Evolutionary conservation across 192 early-diverging fungal species (phyloP), one percentile per base, ranked within the genome.

Genomic region (Gonapodya prolifera): DNA sequence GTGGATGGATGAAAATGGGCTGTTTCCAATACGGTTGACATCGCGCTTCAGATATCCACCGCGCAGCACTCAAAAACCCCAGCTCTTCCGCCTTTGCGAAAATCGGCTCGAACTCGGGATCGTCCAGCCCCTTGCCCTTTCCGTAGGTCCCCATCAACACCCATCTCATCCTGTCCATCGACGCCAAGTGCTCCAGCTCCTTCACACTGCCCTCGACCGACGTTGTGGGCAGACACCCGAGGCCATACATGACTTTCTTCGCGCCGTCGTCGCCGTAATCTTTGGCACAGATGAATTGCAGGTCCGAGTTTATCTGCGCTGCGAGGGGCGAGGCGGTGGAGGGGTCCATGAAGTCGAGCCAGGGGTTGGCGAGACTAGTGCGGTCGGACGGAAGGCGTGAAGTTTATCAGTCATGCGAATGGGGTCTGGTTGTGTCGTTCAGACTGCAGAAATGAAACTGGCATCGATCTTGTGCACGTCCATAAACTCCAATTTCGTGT

Each of bases 241-340:
- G 84, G 2, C 80, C 82, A 78, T 79, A 85, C 16, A 83, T 32
- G n/a, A n/a, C n/a, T n/a, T n/a, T n/a, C n/a, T n/a, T n/a, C n/a
- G n/a, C n/a, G n/a, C 77, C 35, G 17, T 78, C 70, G 16, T 16
- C 31, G 35, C 69, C 34, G 30, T 78, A 30, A 13, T 32, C 28
- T 35, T 29, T 18, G 17, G 17, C 23, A 35, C 82, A 83, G 34
- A 78, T 45, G 29, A 30, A 34, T 33, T 81, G 30, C 30, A 83
- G 70, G 17, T 84, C 82, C 8, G 81, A 35, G 81, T 83, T 83
- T 23, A 84, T 34, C n/a, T 75, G 75, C 1, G 29, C 82, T 1
- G 82, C 82, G 2, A 82, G 8, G 2, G 69, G 23, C 2, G 34
- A 35, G 16, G 78, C 79, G 32, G 80, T 79, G 13, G 30, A 34